Base-by-base conservation (phyloP, 83 land plant species). In the Isoetes engelmannii region DNA sequence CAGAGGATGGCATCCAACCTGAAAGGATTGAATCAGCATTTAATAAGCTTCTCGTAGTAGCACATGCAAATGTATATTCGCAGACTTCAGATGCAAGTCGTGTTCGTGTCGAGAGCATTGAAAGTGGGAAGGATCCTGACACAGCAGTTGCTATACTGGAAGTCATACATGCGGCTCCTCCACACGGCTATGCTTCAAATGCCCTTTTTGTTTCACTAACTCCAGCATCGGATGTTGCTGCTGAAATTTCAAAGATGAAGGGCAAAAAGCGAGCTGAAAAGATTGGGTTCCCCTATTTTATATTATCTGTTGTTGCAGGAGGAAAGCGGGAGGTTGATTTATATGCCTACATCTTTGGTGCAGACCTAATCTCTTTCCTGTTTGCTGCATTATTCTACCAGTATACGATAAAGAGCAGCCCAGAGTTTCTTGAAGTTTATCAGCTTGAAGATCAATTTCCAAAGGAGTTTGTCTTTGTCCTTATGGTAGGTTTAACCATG, bases 401-500 rank as follows among this genome's bases (percentile, higher is more conserved):
- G 70, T 82, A 89, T 49, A 64, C 85, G 57, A 83, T 92, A 12
- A 87, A 89, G 69, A 73, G 85, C 70, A 96, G 85, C 48, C 80
- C 80, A 65, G 75, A 87, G 49, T 75, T 96, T 83, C 87, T 96
- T 47, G 91, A 85, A 41, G 90, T 86, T 12, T 87, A 86, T 72
- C 92, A 89, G 78, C 86, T 87, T 61, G 99, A 88, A 68, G 99
- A 92, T 75, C 99, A 96, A 61, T 96, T 96, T 63, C 92, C 99
- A 1, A 92, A 92, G 69, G 95, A 89, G 72, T 96, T 84, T 77
- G 92, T 96, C 4, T 87, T 85, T 70, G 83, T 89, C 45, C 80
- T 96, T 19, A 96, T 96, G 89, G 99, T 96, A 76, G 65, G 75
- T 74, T 46, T 12, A 15, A 51, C 54, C 54, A 10, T 51, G 12